These are phyloP conservation scores for Boletus speciosus DNA, from an alignment of 768 basidiomycete species.

Conservation along the genomic window DNA sequence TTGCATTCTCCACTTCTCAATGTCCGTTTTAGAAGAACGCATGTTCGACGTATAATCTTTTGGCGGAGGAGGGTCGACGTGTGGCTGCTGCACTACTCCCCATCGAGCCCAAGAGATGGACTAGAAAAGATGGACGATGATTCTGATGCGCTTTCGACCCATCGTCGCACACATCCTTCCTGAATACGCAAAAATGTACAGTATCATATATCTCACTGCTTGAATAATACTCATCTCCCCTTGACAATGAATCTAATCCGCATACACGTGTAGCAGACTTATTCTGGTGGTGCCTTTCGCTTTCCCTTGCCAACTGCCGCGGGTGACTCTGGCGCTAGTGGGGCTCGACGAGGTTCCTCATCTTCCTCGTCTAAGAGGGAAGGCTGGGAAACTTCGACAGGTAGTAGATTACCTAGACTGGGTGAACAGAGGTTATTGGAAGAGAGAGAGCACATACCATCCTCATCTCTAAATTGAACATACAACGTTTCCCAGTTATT, in stretches of 20 bases:
- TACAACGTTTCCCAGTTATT: conserved; percentile 66
- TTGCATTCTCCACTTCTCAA: not conserved
- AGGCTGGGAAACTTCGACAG: conserved; percentile 57
- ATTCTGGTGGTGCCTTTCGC: conserved; percentile 49
- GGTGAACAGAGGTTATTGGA: not conserved
- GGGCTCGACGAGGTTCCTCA: conserved; percentile 33
- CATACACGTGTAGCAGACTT: not conserved
- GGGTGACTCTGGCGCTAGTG: conserved; percentile 29
- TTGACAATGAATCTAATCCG: not conserved
- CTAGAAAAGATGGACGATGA: conserved; percentile 20
- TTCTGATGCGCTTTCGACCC: not conserved
- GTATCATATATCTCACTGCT: conserved; percentile 8
- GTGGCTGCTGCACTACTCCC: conserved; percentile 92
- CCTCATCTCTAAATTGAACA: conserved; percentile 60
- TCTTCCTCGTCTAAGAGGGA: conserved; percentile 62
- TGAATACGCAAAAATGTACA: conserved; percentile 11
- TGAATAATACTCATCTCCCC: conserved; percentile 5
- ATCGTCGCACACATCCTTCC: not conserved
- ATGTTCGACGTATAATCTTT: conserved; percentile 91
- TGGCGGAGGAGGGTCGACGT: conserved; percentile 89
- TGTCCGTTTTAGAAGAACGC: conserved; percentile 66
- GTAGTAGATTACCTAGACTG: conserved; percentile 50
- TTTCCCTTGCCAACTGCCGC: conserved; percentile 49
- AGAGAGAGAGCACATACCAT: conserved; percentile 40
- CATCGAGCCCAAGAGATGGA: conserved; percentile 51